Evolutionary conservation across 2,329 filamentous ascomycete species (phyloP), one percentile per base, ranked within the genome.

Genomic region (Pseudogymnoascus sp.): DNA sequence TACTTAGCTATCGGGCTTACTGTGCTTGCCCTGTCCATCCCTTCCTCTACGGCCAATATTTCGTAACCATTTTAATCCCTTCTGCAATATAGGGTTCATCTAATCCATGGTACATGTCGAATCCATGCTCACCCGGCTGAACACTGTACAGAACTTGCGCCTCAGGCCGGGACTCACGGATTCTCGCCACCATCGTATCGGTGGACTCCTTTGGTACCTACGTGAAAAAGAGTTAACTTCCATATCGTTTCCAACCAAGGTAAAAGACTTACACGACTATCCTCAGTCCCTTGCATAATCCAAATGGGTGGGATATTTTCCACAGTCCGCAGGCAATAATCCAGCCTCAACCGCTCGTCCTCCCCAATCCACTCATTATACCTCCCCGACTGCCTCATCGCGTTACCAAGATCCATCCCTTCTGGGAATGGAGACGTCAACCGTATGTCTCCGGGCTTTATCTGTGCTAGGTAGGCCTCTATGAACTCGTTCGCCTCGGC

Each of bases 121-220:
- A 60, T 31, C 59, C 59, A 31, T 31, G 59, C 33, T 60, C 59
- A 16, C 67, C 66, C 37, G 37, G 61, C 61, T 67, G 61, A 61
- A 66, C 63, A 50, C 63, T 40, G 3, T 40, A 40, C n/a, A 40
- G 10, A 19, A 40, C 38, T 19, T 40, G 2, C 38, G 38, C 38
- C 38, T 40, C 38, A 10, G 38, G 38, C 2, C 38, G 38, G 38
- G 38, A 40, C 38, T 40, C n/a, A 40, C n/a, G 38, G n/a, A 40
- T 40, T 40, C 38, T 40, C 3, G 38, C n/a, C n/a, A 40, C 38
- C 38, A 40, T 40, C 38, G 38, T 40, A 19, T 40, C 38, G 3
- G 38, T 40, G 38, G 38, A 40, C 38, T 40, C n/a, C 38, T 40
- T 40, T 40, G 38, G 38, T 40, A 40, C 38, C 38, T 40, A 19